Evolutionary conservation across 495 filamentous ascomycete genomes (phyloP).

Genomic region (Daldinia bambusicola): DNA sequence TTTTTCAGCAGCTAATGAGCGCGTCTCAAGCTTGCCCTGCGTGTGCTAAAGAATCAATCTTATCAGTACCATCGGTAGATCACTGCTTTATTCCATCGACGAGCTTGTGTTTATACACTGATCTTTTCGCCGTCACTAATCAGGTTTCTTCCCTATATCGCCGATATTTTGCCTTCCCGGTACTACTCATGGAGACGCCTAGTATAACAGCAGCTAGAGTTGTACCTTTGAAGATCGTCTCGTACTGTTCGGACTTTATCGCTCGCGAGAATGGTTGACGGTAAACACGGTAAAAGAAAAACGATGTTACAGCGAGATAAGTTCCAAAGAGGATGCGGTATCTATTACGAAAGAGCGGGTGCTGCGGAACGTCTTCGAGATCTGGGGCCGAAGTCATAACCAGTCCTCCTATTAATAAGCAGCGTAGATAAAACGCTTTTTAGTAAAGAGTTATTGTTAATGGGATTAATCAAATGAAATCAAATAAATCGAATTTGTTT

Average conservation of each 20-base stretch:
- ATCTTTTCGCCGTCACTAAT: background rate
- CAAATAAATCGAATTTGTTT: background rate
- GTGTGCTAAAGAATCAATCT: too few relatives aligned
- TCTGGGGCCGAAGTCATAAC: slow-evolving; percentile 11
- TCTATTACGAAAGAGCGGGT: slow-evolving; percentile 8
- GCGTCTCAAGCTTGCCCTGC: too few relatives aligned
- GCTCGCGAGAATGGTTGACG: slow-evolving; percentile 19
- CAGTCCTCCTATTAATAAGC: background rate
- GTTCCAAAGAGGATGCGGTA: slow-evolving; percentile 25
- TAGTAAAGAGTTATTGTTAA: too few relatives aligned
- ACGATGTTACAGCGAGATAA: slow-evolving; percentile 13
- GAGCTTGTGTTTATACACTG: background rate
- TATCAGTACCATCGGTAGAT: too few relatives aligned
- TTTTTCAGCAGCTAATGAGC: too few relatives aligned
- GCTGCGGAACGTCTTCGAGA: slow-evolving; percentile 4
- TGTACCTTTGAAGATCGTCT: slow-evolving; percentile 30
- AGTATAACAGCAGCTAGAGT: slow-evolving; percentile 16
- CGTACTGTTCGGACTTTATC: slow-evolving; percentile 24
- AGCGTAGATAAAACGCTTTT: background rate
- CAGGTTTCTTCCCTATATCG: slow-evolving; percentile 6
- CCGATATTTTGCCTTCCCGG: slow-evolving; percentile 26
- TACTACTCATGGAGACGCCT: slow-evolving; percentile 21
- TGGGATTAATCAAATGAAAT: background rate
- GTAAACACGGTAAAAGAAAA: slow-evolving; percentile 24
- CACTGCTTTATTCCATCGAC: too few relatives aligned